Evolutionary conservation across 352 stramenopile genomes (phyloP).

Genomic region (Phytopythium helicoides): DNA sequence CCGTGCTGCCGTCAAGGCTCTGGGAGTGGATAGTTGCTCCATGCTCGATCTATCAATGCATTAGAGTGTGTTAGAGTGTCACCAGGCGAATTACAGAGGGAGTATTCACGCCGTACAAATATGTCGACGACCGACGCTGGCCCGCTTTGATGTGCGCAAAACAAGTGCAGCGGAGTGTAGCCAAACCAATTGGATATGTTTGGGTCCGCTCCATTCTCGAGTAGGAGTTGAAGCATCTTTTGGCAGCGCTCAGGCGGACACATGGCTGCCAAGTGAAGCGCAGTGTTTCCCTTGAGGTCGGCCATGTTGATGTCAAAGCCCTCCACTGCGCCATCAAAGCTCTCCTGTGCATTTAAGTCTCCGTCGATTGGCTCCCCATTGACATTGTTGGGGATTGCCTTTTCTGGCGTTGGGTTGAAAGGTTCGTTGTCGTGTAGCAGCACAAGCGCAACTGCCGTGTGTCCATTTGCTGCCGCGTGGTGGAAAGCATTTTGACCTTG

Average conservation of each 20-base stretch:
- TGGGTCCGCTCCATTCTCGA: conserved; percentile 78
- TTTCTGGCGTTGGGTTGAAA: background rate
- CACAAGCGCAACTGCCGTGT: conserved; percentile 70
- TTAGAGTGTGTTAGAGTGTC: too few species aligned
- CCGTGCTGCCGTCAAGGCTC: conserved; percentile 83
- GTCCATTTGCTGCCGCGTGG: conserved; percentile 71
- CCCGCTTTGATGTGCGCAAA: conserved; percentile 77
- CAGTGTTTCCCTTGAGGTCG: conserved; percentile 83
- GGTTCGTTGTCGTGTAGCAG: conserved; percentile 60
- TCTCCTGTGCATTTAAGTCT: background rate
- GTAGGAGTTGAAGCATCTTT: conserved; percentile 76
- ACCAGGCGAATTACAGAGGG: background rate
- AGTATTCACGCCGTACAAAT: conserved; percentile 62
- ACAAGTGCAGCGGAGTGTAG: conserved; percentile 84
- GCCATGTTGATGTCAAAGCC: conserved; percentile 77
- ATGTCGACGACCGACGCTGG: conserved; percentile 67
- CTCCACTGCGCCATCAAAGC: conserved; percentile 8
- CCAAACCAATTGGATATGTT: conserved; percentile 84
- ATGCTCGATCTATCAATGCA: conserved; percentile 80
- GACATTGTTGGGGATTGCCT: too few species aligned
- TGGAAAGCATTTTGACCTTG: conserved; percentile 85
- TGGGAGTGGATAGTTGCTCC: conserved; percentile 74
- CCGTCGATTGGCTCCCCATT: conserved; percentile 3
- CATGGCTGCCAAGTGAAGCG: conserved; percentile 82
- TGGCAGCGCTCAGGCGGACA: conserved; percentile 75